A percentile compares a stretch with the other conserved stretches of the same genome.
These are phyloP conservation scores for Chaetomidium leptoderma DNA, from an alignment of 495 filamentous ascomycete species.

Conservation along the genomic window DNA sequence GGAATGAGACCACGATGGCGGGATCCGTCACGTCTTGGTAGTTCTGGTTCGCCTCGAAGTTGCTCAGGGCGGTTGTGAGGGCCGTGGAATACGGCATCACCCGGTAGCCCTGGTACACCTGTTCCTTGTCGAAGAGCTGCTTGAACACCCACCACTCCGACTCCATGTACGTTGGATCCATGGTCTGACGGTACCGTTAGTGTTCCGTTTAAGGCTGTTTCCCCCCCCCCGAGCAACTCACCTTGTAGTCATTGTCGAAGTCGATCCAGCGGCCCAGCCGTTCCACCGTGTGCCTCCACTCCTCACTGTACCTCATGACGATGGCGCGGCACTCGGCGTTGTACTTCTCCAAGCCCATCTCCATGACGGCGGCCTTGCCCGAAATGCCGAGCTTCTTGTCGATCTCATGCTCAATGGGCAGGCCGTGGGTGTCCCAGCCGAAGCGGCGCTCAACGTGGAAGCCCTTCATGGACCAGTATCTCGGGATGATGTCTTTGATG, in stretches of 20 bases:
- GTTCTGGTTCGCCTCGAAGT: conserved; percentile 92
- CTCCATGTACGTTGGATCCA: conserved; percentile 95
- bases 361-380: conserved; percentile 79
- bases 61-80: conserved; percentile 82
- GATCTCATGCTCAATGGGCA: conserved; percentile 96
- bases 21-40: conserved; percentile 93
- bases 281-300: conserved; percentile 90
- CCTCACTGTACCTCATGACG: conserved; percentile 85
- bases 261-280: conserved; percentile 95
- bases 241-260: conserved; percentile 98
- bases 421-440: conserved; percentile 87
- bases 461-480: conserved; percentile 98
- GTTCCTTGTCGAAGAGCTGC: conserved; percentile 80
- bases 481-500: conserved; percentile 94
- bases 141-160: conserved; percentile 97
- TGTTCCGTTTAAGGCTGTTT: not conserved
- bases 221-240: conserved; percentile 26
- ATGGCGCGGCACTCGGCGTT: conserved; percentile 90
- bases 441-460: conserved; percentile 72
- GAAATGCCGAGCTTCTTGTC: conserved; percentile 94
- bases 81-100: conserved; percentile 96
- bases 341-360: conserved; percentile 85
- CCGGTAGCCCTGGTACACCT: conserved; percentile 81
- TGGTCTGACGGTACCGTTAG: conserved; percentile 58
- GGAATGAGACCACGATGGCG: conserved; percentile 86